phyloP scores from a whole-genome alignment of 176 grass and related monocot species.

The Triticum monococcum region DNA sequence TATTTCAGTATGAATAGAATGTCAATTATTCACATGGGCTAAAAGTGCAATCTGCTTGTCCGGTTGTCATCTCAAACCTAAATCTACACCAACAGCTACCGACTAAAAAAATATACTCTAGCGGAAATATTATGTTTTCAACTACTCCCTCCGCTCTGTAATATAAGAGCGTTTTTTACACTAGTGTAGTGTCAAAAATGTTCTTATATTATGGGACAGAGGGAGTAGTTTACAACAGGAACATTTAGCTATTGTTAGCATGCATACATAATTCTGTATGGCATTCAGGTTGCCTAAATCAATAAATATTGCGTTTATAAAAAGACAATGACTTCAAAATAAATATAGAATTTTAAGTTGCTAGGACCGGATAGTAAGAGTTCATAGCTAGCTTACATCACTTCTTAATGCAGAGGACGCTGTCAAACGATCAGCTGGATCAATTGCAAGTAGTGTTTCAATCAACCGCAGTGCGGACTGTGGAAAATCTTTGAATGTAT shows the following conservation, averaged over 20 bases:
- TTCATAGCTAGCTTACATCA: slow-evolving; percentile 57
- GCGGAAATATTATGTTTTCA: neutral
- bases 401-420: slow-evolving; percentile 67
- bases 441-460: slow-evolving; percentile 75
- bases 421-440: slow-evolving; percentile 76
- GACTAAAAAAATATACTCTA: slow-evolving; percentile 14
- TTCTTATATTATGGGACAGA: no score
- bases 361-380: slow-evolving; percentile 7
- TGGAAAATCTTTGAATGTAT: slow-evolving; percentile 81
- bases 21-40: neutral
- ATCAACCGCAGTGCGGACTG: slow-evolving; percentile 71
- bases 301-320: neutral
- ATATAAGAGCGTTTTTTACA: no score
- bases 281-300: neutral
- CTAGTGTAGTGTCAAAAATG: no score
- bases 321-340: neutral
- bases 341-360: slow-evolving; percentile 4
- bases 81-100: neutral
- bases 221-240: slow-evolving; percentile 1
- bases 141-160: neutral
- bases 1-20: slow-evolving; percentile 13
- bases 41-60: slow-evolving; percentile 1
- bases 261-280: neutral
- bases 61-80: neutral
- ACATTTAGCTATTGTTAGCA: neutral